Evolutionary conservation across 306 rosid genomes (phyloP).

Genomic region (Acacia confusa): DNA sequence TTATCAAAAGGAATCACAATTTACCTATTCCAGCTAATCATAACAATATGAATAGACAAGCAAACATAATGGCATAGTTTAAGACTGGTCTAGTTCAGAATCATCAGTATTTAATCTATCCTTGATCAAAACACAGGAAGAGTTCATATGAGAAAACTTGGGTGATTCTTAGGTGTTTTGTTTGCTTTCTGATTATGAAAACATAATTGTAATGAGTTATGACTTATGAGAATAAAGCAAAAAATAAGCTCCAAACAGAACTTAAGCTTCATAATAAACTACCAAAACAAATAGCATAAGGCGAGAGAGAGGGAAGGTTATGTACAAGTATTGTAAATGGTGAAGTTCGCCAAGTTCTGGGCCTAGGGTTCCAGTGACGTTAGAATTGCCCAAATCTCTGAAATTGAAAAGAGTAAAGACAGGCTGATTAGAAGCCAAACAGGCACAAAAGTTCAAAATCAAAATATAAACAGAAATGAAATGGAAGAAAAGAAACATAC

Average conservation of each 20-base stretch:
- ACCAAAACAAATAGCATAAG: background rate
- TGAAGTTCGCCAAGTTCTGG: constrained; percentile 79
- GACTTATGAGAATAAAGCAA: background rate
- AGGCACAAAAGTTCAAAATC: background rate
- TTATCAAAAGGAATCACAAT: background rate
- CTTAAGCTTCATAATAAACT: background rate
- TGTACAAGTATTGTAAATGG: constrained; percentile 84
- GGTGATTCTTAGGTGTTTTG: background rate
- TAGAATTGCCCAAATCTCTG: constrained; percentile 95
- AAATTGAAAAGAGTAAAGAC: constrained; percentile 36
- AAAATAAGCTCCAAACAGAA: background rate
- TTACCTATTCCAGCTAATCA: background rate
- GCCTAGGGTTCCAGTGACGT: constrained; percentile 85
- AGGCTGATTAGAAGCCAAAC: constrained; percentile 17
- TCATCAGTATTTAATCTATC: background rate
- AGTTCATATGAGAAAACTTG: constrained; percentile 5
- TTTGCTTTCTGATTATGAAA: background rate
- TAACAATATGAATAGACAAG: background rate
- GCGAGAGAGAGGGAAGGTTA: constrained; percentile 6
- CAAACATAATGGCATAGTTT: background rate
- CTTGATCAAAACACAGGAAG: background rate
- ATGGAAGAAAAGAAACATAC: constrained; percentile 42
- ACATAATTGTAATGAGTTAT: background rate
- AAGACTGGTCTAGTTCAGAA: background rate
- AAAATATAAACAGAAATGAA: background rate